Evolutionary conservation across 2,329 filamentous ascomycete genomes (phyloP).

Genomic region (Ceratocystis smalleyi): DNA sequence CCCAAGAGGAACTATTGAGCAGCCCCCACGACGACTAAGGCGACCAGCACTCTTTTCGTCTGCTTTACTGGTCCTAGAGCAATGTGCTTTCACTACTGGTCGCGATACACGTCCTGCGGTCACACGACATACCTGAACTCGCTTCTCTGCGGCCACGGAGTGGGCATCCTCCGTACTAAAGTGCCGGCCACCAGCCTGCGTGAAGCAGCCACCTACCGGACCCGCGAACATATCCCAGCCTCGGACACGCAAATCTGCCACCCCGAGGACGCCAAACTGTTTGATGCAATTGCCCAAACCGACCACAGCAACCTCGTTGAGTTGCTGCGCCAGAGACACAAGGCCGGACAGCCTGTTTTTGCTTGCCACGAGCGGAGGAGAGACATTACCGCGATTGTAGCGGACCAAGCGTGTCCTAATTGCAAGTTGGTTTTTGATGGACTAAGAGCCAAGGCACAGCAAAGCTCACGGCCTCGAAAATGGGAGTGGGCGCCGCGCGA

Average conservation of each 20-base stretch:
- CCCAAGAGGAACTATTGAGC: neutral
- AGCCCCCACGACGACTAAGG: neutral
- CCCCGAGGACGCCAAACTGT: neutral
- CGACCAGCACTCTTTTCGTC: neutral
- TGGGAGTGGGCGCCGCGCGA: neutral
- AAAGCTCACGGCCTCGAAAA: neutral
- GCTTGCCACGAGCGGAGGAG: neutral
- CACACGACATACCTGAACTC: neutral
- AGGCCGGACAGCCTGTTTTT: constrained; percentile 29
- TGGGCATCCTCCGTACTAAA: constrained; percentile 2
- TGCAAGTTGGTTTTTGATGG: neutral
- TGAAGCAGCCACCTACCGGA: constrained; percentile 1
- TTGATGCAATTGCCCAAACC: neutral
- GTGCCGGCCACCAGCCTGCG: neutral
- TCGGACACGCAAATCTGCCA: neutral
- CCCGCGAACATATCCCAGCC: neutral
- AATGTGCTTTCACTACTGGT: constrained; percentile 9
- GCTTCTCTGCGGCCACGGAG: neutral
- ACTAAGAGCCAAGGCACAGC: neutral
- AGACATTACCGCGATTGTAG: neutral
- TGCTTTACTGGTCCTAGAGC: neutral
- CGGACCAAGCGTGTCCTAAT: neutral
- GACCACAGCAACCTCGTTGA: constrained; percentile 25
- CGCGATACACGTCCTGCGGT: neutral
- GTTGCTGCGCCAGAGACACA: constrained; percentile 27